Percentiles rank a stretch among this genome's conserved stretches.
These are phyloP conservation scores for Hyaloraphidium curvatum DNA, from an alignment of 192 early-diverging fungal genomes.

Conservation along the genomic window DNA sequence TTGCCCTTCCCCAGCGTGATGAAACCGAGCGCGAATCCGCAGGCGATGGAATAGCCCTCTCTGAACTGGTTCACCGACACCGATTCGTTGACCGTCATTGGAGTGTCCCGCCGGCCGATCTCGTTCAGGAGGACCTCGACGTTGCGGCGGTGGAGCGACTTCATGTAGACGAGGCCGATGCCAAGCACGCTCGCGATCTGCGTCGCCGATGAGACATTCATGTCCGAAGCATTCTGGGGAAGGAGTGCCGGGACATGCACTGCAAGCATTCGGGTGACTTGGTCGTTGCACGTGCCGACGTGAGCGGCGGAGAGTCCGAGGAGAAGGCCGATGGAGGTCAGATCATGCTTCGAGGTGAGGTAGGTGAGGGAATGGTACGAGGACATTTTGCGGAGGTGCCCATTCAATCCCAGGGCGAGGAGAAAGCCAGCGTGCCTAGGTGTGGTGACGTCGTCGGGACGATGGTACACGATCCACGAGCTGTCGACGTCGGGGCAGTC, in stretches of 20 bases:
- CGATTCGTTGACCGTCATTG: conserved; percentile 5
- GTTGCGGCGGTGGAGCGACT: conserved; percentile 45
- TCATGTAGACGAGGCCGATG: conserved; percentile 57
- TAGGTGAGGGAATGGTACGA: conserved; percentile 41
- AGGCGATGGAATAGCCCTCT: conserved; percentile 51
- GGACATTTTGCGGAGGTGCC: conserved; percentile 46
- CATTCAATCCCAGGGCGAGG: conserved; percentile 59
- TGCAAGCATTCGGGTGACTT: conserved; percentile 44
- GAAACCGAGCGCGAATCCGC: conserved; percentile 70
- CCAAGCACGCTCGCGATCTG: conserved; percentile 52
- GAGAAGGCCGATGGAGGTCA: conserved; percentile 51
- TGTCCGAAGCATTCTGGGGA: conserved; percentile 30
- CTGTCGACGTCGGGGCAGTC: conserved; percentile 31
- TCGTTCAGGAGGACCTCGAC: conserved; percentile 53
- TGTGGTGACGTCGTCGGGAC: conserved; percentile 26
- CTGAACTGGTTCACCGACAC: conserved; percentile 11
- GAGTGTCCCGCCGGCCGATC: conserved; percentile 17
- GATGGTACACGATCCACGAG: conserved; percentile 67
- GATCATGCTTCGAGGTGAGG: conserved; percentile 40
- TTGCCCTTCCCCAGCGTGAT: conserved; percentile 49
- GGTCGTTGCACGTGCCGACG: conserved; percentile 38
- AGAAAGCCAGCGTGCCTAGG: conserved; percentile 67
- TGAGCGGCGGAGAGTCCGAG: conserved; percentile 54
- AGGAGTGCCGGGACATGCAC: conserved; percentile 58
- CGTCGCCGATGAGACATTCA: conserved; percentile 40